A percentile compares a stretch with the other conserved stretches of the same genome.
phyloP scores from a whole-genome alignment of 345 rosid species.

The Populus simonii region DNA sequence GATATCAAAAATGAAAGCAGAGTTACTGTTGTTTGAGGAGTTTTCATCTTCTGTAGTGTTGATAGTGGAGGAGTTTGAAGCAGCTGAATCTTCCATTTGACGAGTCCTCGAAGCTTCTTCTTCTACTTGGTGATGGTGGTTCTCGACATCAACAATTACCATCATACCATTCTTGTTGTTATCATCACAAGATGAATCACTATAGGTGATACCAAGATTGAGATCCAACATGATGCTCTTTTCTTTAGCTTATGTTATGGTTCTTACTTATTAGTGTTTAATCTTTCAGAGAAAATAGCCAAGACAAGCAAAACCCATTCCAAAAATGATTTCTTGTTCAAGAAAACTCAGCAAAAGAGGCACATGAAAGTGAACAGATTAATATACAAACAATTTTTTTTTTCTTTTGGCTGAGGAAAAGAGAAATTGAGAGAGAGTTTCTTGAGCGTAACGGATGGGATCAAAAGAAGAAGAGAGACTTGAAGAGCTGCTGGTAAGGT shows the following conservation, averaged over 20 bases:
- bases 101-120: constrained; percentile 7
- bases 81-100: constrained; percentile 40
- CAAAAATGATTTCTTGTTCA: background rate
- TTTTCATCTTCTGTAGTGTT: constrained; percentile 39
- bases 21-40: constrained; percentile 35
- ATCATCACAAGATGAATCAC: constrained; percentile 27
- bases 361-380: background rate
- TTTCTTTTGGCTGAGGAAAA: background rate
- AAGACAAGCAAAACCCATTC: background rate
- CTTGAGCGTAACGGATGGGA: constrained; percentile 24
- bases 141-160: background rate
- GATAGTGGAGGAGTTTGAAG: constrained; percentile 49
- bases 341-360: background rate
- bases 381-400: background rate
- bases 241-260: background rate
- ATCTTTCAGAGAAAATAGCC: background rate
- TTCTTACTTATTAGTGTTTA: background rate
- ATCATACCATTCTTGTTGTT: constrained; percentile 1
- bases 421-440: background rate
- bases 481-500: background rate
- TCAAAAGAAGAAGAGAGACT: background rate
- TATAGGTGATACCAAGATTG: constrained; percentile 46
- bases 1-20: constrained; percentile 44
- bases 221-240: constrained; percentile 54
- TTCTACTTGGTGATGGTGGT: background rate